Evolutionary conservation across 2,329 filamentous ascomycete genomes (phyloP).

Genomic region (Cladophialophora bantiana): DNA sequence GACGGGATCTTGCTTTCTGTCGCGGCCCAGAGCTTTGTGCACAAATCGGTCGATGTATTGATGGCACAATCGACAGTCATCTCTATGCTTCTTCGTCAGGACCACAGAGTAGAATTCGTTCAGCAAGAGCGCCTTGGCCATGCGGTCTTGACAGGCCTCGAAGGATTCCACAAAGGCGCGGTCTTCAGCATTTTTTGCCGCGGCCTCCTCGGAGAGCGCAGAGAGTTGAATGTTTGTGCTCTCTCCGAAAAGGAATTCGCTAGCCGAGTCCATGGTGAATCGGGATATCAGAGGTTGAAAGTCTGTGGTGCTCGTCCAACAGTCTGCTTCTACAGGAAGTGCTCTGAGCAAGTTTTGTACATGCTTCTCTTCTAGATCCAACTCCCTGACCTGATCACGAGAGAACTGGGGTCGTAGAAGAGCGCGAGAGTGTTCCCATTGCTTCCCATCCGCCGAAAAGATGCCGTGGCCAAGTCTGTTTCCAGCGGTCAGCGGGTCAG

Average conservation of each 20-base stretch:
- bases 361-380: constrained; percentile 81
- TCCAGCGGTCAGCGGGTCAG: constrained; percentile 2
- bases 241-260: constrained; percentile 71
- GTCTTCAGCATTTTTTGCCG: constrained; percentile 44
- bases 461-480: constrained; percentile 54
- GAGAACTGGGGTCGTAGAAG: constrained; percentile 87
- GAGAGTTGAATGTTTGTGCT: constrained; percentile 56
- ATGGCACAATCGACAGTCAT: constrained; percentile 38
- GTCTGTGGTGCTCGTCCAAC: constrained; percentile 60
- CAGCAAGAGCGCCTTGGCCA: constrained; percentile 12
- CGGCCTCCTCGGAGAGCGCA: constrained; percentile 49
- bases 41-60: constrained; percentile 50
- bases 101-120: constrained; percentile 13
- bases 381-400: constrained; percentile 80
- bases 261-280: constrained; percentile 71
- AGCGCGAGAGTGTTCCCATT: constrained; percentile 73
- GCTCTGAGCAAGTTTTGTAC: constrained; percentile 63
- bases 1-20: constrained; percentile 42
- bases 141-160: constrained; percentile 16
- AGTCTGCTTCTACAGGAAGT: constrained; percentile 60
- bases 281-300: constrained; percentile 69
- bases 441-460: constrained; percentile 74
- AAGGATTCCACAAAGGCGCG: constrained; percentile 41
- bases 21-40: constrained; percentile 48
- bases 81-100: constrained; percentile 9